A percentile compares a stretch with the other conserved stretches of the same genome.
Conservation (phyloP, 768 basidiomycete genomes). For the Daedalea quercina region DNA sequence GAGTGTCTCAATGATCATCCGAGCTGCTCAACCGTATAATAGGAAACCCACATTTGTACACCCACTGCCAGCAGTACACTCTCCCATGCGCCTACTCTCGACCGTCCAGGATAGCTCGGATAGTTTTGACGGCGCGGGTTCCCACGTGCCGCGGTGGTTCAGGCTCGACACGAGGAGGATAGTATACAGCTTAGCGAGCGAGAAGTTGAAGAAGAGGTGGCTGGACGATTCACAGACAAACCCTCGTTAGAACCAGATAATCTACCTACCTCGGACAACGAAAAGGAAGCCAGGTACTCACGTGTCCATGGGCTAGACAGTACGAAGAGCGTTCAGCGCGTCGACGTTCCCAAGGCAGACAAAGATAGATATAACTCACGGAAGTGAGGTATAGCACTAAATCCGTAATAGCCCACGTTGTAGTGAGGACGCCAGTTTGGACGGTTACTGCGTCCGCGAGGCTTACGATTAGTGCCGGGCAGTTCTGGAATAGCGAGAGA, state of each 20-base stretch:
- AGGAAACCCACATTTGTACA: no score
- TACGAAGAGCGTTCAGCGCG: no score
- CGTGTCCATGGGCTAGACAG: not conserved
- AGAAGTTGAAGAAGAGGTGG: slow-evolving; percentile 25
- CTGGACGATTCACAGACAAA: not conserved
- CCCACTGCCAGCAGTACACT: not conserved
- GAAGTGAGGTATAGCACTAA: slow-evolving; percentile 21
- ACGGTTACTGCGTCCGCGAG: slow-evolving; percentile 21
- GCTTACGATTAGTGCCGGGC: not conserved
- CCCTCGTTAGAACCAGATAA: not conserved
- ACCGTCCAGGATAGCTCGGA: not conserved
- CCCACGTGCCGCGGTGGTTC: slow-evolving; percentile 25
- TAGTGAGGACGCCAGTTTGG: slow-evolving; percentile 25
- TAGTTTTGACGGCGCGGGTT: not conserved
- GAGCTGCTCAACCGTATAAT: no score
- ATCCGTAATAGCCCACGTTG: slow-evolving; percentile 23
- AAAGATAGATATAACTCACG: slow-evolving; percentile 4
- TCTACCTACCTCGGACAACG: no score
- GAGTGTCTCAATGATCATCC: no score
- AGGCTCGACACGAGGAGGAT: slow-evolving; percentile 28
- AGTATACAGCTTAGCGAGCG: slow-evolving; percentile 28
- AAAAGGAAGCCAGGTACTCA: not conserved
- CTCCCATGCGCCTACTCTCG: not conserved
- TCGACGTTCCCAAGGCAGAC: no score
- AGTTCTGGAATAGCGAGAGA: not conserved